These are phyloP conservation scores for Calonectria crousiana DNA, from an alignment of 2,329 filamentous ascomycete species.

Conservation along the genomic window DNA sequence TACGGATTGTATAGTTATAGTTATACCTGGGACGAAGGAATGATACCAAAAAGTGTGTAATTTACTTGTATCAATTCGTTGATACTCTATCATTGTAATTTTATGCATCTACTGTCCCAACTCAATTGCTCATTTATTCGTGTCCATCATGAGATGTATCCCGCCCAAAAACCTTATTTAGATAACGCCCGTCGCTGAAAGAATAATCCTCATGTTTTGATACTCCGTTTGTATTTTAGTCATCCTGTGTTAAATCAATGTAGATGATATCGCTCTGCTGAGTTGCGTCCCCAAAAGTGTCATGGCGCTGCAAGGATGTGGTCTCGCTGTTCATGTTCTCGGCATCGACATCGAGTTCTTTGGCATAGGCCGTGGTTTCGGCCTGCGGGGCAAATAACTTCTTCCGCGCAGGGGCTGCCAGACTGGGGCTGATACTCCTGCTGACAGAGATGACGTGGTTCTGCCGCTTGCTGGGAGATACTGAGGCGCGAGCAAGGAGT, in stretches of 20 bases:
- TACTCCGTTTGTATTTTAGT: conserved; percentile 30
- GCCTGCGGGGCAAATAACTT: conserved; percentile 54
- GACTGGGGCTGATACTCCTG: conserved; percentile 25
- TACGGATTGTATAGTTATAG: conserved; percentile 27
- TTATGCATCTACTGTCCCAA: background rate
- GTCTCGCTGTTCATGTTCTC: conserved; percentile 44
- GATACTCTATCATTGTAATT: background rate
- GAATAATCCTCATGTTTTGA: background rate
- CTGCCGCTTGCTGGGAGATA: conserved; percentile 22
- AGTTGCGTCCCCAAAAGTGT: conserved; percentile 32
- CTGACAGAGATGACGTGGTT: background rate
- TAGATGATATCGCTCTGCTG: conserved; percentile 50
- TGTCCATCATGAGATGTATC: background rate
- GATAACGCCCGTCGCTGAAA: background rate
- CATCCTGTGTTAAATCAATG: conserved; percentile 50
- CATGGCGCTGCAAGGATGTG: conserved; percentile 25
- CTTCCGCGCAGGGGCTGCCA: conserved; percentile 38
- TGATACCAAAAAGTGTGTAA: conserved; percentile 29
- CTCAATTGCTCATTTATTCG: background rate
- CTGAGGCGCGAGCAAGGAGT: conserved; percentile 4
- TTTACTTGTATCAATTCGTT: conserved; percentile 18
- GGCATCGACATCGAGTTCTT: conserved; percentile 45
- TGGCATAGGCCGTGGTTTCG: conserved; percentile 55
- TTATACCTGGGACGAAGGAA: conserved; percentile 19
- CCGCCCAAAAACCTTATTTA: conserved; percentile 25